These are phyloP conservation scores for Zygosaccharomyces pseudobailii DNA, from an alignment of 1,139 yeast species.

Conservation along the genomic window DNA sequence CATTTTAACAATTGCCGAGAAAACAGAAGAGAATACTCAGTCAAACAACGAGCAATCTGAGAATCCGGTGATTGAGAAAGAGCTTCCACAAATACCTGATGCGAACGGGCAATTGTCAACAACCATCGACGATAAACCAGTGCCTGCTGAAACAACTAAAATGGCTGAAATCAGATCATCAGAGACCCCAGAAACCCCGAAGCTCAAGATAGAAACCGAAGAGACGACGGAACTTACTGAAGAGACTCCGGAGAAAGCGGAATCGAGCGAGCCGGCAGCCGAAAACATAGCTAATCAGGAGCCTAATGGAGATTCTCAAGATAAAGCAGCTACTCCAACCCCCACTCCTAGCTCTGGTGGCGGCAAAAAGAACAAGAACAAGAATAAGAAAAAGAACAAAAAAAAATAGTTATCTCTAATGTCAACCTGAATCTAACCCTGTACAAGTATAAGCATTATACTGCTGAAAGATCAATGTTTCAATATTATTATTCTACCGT, in stretches of 20 bases:
- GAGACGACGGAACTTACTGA: not conserved
- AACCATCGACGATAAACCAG: not conserved
- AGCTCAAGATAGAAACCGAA: not conserved
- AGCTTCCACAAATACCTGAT: not conserved
- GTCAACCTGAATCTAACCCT: not conserved
- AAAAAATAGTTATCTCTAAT: not conserved
- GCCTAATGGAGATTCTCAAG: not conserved
- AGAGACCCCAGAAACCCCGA: not conserved
- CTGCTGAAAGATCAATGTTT: no score
- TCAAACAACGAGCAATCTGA: not conserved
- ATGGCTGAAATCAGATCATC: not conserved
- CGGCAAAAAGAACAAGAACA: slow-evolving; percentile 1
- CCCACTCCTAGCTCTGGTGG: not conserved
- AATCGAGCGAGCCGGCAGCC: not conserved
- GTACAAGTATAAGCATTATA: not conserved
- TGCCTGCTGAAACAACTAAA: not conserved
- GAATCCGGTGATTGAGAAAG: not conserved
- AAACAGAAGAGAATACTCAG: not conserved
- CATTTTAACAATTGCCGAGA: not conserved
- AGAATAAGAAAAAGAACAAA: slow-evolving; percentile 9
- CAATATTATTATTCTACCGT: no score
- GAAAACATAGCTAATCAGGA: not conserved
- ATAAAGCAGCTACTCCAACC: not conserved
- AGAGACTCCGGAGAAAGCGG: not conserved
- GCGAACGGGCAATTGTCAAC: not conserved